Conservation (phyloP, 2,329 filamentous ascomycete genomes). For the Aspergillus sojae region DNA sequence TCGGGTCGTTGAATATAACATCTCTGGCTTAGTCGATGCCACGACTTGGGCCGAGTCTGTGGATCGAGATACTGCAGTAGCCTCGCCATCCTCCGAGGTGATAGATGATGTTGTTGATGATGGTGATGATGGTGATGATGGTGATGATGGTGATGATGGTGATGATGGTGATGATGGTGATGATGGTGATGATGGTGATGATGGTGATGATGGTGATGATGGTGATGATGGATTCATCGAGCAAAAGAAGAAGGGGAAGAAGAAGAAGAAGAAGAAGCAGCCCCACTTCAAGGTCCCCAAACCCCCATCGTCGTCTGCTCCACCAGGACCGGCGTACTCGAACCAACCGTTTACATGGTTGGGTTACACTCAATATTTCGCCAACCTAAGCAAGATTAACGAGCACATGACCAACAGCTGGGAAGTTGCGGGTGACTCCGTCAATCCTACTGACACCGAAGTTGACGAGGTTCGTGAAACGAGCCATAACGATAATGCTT, state of each 20-base stretch:
- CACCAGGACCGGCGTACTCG: conserved; percentile 87
- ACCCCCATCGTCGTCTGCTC: conserved; percentile 70
- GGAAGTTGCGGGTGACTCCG: not conserved
- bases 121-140: not conserved
- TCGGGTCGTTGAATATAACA: conserved; percentile 94
- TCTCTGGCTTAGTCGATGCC: conserved; percentile 68
- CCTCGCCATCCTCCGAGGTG: conserved; percentile 3
- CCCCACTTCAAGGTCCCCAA: conserved; percentile 68
- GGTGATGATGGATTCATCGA: conserved; percentile 27
- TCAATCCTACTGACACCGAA: conserved; percentile 4
- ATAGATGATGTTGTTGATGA: conserved; percentile 4
- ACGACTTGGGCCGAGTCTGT: conserved; percentile 35
- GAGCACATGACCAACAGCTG: conserved; percentile 58
- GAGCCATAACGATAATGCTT: conserved; percentile 55
- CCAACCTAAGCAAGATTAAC: conserved; percentile 90
- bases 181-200: conserved; percentile 4
- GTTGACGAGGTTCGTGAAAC: conserved; percentile 44
- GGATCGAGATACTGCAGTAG: not conserved
- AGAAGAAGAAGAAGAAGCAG: conserved; percentile 54
- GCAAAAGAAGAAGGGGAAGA: conserved; percentile 50
- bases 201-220: not conserved
- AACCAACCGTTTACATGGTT: conserved; percentile 78
- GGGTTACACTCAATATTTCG: conserved; percentile 87
- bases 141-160: conserved; percentile 1
- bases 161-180: conserved; percentile 5